A percentile compares a stretch with the other conserved stretches of the same genome.
Evolutionary conservation across 164 flowering plant species (phyloP).

Genomic region (Paratinospora sagittata): DNA sequence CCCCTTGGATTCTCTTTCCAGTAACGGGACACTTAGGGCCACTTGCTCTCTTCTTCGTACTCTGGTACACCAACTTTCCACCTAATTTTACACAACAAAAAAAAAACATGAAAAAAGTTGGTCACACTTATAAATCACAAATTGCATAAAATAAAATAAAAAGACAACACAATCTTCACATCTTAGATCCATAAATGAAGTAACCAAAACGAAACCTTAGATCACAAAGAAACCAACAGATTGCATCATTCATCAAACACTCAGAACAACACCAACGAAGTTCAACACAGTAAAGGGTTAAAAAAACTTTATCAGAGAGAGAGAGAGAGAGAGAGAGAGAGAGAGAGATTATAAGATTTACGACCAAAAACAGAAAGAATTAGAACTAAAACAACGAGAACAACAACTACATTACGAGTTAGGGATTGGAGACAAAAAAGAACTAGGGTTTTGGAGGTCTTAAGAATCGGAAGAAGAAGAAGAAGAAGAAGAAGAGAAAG

Average conservation of each 20-base stretch:
- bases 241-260: neutral
- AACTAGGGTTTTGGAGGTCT: too few species aligned
- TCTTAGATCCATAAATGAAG: neutral
- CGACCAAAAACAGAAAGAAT: neutral
- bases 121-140: neutral
- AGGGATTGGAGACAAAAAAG: neutral
- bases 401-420: too few species aligned
- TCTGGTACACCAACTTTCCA: slow-evolving; percentile 44
- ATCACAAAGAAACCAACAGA: neutral
- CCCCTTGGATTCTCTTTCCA: slow-evolving; percentile 63
- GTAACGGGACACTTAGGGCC: slow-evolving; percentile 64
- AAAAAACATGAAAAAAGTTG: neutral
- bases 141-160: neutral
- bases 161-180: neutral
- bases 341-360: neutral
- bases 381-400: neutral
- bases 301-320: neutral
- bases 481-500: neutral
- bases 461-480: neutral
- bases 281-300: neutral
- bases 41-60: slow-evolving; percentile 47
- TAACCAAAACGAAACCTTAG: neutral
- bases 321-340: too few species aligned
- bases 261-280: neutral
- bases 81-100: slow-evolving; percentile 18